Percentiles rank a stretch among this genome's conserved stretches.
These are phyloP conservation scores for Hypoxylon sp. DNA, from an alignment of 2,329 filamentous ascomycete species.

Conservation along the genomic window DNA sequence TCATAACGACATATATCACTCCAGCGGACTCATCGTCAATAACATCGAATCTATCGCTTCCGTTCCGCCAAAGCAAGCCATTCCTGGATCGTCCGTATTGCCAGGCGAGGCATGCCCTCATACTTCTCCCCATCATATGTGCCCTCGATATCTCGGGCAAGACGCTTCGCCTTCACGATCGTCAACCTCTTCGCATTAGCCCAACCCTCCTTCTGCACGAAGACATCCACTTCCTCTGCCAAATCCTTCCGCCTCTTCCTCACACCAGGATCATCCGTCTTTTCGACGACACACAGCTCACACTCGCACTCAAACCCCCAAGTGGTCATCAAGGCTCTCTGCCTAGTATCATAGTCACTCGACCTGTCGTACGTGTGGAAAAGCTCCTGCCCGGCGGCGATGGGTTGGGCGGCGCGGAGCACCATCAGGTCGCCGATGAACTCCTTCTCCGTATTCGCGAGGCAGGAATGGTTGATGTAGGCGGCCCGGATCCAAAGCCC, in stretches of 20 bases:
- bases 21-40: too few relatives aligned
- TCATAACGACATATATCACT: too few relatives aligned
- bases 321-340: slow-evolving; percentile 39
- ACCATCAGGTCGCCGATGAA: slow-evolving; percentile 57
- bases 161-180: slow-evolving; percentile 43
- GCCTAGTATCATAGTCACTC: slow-evolving; percentile 44
- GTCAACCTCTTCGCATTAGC: slow-evolving; percentile 35
- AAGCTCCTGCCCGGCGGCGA: slow-evolving; percentile 52
- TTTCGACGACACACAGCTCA: slow-evolving; percentile 51
- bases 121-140: slow-evolving; percentile 49
- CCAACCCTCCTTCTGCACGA: slow-evolving; percentile 30
- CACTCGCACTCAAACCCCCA: slow-evolving; percentile 57
- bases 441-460: slow-evolving; percentile 52
- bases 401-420: slow-evolving; percentile 52
- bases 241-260: slow-evolving; percentile 40
- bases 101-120: slow-evolving; percentile 43
- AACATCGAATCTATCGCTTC: slow-evolving; percentile 3
- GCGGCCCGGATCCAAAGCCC: slow-evolving; percentile 56
- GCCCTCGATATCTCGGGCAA: slow-evolving; percentile 43
- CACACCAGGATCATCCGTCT: slow-evolving; percentile 35
- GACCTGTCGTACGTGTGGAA: slow-evolving; percentile 50
- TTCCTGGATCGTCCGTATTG: slow-evolving; percentile 43
- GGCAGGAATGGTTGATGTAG: slow-evolving; percentile 59
- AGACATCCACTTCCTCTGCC: slow-evolving; percentile 39
- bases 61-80: slow-evolving; percentile 43